Evolutionary conservation across 2,329 filamentous ascomycete species (phyloP).

Genomic region (Pseudopyrenochaeta lycopersici): DNA sequence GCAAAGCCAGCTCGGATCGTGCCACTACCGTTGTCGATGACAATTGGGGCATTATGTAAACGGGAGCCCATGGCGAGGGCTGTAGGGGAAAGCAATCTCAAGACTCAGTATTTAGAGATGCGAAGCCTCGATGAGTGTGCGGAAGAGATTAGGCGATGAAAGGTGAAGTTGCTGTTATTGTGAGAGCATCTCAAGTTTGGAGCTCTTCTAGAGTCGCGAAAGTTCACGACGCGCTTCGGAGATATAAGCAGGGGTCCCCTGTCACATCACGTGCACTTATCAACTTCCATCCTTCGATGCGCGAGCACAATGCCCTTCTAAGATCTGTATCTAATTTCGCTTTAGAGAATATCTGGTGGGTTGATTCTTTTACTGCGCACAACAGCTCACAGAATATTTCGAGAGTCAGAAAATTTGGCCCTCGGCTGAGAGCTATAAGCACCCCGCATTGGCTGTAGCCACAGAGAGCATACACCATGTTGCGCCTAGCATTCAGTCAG

Average conservation of each 20-base stretch:
- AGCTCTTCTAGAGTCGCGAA: constrained; percentile 40
- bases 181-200: constrained; percentile 33
- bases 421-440: neutral
- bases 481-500: too few species aligned
- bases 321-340: too few species aligned
- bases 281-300: neutral
- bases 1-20: constrained; percentile 98
- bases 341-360: too few species aligned
- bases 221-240: constrained; percentile 40
- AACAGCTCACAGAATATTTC: too few species aligned
- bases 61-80: constrained; percentile 66
- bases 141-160: neutral
- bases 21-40: constrained; percentile 98
- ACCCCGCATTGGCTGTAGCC: neutral
- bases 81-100: neutral
- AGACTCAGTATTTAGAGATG: neutral
- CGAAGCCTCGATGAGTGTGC: neutral
- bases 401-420: neutral
- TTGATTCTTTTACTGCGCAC: too few species aligned
- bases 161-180: constrained; percentile 10
- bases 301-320: too few species aligned
- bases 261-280: constrained; percentile 36
- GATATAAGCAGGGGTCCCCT: constrained; percentile 33
- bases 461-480: too few species aligned
- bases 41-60: constrained; percentile 96